phyloP scores from a whole-genome alignment of 2,329 filamentous ascomycete genomes.

The Cladosporium sp. region DNA sequence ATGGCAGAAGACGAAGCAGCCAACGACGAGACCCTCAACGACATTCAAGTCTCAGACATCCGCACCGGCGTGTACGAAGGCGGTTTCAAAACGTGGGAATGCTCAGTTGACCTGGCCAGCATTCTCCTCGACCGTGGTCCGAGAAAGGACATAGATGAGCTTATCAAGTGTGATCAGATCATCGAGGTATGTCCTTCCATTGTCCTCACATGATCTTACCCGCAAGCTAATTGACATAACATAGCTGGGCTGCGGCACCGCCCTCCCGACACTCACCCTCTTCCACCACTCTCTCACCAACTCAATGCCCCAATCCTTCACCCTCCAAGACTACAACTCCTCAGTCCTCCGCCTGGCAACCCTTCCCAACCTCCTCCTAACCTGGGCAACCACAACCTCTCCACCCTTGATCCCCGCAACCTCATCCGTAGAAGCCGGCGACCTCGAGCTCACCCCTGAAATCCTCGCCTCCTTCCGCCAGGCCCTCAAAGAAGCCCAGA shows the following conservation, averaged over 20 bases:
- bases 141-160: slow-evolving; percentile 46
- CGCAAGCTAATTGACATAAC: neutral
- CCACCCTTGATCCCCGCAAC: slow-evolving; percentile 14
- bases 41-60: slow-evolving; percentile 67
- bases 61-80: slow-evolving; percentile 80
- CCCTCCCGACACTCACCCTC: slow-evolving; percentile 66
- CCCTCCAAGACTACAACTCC: slow-evolving; percentile 75
- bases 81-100: slow-evolving; percentile 88
- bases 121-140: slow-evolving; percentile 50
- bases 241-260: slow-evolving; percentile 64
- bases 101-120: slow-evolving; percentile 73
- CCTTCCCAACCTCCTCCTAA: slow-evolving; percentile 70
- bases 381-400: slow-evolving; percentile 46
- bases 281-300: slow-evolving; percentile 58
- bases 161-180: slow-evolving; percentile 46
- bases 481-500: slow-evolving; percentile 47
- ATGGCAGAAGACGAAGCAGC: slow-evolving; percentile 61
- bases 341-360: slow-evolving; percentile 74
- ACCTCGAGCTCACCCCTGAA: slow-evolving; percentile 30
- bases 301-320: slow-evolving; percentile 53
- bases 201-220: neutral
- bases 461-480: slow-evolving; percentile 49
- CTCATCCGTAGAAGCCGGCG: slow-evolving; percentile 41
- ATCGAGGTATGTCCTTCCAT: slow-evolving; percentile 36
- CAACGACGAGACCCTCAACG: slow-evolving; percentile 50